Evolutionary conservation across 169 alveolate genomes (phyloP).

Genomic region (Neospora caninum): DNA sequence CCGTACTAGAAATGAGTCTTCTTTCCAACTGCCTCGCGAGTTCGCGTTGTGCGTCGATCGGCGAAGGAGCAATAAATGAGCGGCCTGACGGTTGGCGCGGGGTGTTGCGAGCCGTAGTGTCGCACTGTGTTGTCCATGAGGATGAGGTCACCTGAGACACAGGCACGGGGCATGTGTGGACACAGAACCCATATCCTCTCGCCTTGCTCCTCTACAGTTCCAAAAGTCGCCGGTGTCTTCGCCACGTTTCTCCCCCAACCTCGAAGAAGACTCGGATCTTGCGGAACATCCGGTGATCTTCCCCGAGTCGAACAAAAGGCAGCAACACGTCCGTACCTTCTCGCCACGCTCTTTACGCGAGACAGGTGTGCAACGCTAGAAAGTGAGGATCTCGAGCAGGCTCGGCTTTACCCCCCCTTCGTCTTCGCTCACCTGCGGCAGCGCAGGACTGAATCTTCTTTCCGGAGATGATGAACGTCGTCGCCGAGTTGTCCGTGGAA

Average conservation of each 20-base stretch:
- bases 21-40: conserved; percentile 40
- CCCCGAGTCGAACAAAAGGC: too few relatives aligned
- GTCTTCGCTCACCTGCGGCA: conserved; percentile 29
- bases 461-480: conserved; percentile 55
- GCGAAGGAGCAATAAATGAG: conserved; percentile 50
- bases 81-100: conserved; percentile 39
- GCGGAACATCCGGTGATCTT: too few relatives aligned
- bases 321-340: too few relatives aligned
- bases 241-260: too few relatives aligned
- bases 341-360: too few relatives aligned
- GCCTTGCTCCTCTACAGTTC: neutral
- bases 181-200: neutral
- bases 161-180: neutral
- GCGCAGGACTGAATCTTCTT: conserved; percentile 39
- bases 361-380: neutral
- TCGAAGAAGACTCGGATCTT: too few relatives aligned
- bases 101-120: conserved; percentile 51
- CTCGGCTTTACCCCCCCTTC: neutral
- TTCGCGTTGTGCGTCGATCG: conserved; percentile 35
- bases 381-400: neutral
- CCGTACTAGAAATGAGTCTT: conserved; percentile 53
- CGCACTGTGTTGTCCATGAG: conserved; percentile 57
- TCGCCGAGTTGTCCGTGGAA: conserved; percentile 52
- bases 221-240: too few relatives aligned
- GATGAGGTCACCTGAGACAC: conserved; percentile 38